Conservation (phyloP, 2,329 filamentous ascomycete genomes). For the Colletotrichum theobromicola region DNA sequence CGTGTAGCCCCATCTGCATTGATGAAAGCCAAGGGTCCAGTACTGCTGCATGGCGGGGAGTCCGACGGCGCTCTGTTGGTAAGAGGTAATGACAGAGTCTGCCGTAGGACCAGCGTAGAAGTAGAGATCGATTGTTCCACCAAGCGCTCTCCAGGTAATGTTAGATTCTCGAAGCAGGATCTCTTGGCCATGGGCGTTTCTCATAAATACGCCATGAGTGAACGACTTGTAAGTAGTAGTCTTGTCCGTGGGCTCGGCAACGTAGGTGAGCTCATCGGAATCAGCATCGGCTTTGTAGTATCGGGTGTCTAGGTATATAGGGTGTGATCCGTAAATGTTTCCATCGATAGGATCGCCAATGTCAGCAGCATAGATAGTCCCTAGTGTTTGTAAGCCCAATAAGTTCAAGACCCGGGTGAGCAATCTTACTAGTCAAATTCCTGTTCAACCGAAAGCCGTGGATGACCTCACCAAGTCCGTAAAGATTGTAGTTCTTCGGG, state of each 20-base stretch:
- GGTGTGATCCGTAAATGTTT: constrained; percentile 79
- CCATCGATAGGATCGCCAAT: constrained; percentile 66
- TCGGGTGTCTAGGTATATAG: constrained; percentile 80
- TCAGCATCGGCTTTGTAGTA: constrained; percentile 66
- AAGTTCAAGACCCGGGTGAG: not conserved
- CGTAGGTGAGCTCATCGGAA: constrained; percentile 54
- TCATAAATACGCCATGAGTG: constrained; percentile 78
- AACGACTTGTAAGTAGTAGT: constrained; percentile 61
- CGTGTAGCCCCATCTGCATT: constrained; percentile 82
- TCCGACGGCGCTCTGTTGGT: constrained; percentile 70
- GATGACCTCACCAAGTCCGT: constrained; percentile 77
- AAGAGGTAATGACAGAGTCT: constrained; percentile 71
- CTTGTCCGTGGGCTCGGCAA: constrained; percentile 57
- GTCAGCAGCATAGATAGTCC: constrained; percentile 67
- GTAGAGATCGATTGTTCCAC: constrained; percentile 80
- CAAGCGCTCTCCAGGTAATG: constrained; percentile 76
- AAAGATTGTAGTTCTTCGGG: constrained; percentile 76
- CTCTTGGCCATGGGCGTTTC: constrained; percentile 80
- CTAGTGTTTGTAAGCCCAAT: constrained; percentile 26
- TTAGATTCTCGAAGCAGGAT: constrained; percentile 67
- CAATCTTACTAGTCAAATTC: constrained; percentile 65
- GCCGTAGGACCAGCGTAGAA: constrained; percentile 78
- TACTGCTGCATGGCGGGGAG: constrained; percentile 82
- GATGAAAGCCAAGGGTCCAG: constrained; percentile 82
- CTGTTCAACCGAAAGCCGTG: constrained; percentile 74